Conservation (phyloP, 805 yeast genomes). For the Lachancea nothofagi region DNA sequence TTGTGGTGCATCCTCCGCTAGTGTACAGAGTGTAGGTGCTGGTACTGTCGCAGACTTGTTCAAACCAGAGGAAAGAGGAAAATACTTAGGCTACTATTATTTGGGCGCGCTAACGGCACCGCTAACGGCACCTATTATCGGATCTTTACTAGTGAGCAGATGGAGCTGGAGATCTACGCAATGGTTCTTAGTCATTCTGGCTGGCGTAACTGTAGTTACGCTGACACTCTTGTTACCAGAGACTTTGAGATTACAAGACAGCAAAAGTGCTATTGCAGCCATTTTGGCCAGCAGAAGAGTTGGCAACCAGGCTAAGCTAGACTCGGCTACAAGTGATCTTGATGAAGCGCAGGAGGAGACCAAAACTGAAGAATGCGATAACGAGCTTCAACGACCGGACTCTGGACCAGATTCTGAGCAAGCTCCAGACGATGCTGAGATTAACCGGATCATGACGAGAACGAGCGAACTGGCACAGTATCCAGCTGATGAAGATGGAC, state of each 20-base stretch:
- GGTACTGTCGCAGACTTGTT: slow-evolving; percentile 78
- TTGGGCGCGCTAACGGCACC: slow-evolving; percentile 82
- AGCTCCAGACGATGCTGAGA: slow-evolving; percentile 6
- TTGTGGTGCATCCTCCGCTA: slow-evolving; percentile 76
- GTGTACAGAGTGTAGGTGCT: slow-evolving; percentile 86
- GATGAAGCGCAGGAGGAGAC: slow-evolving; percentile 9
- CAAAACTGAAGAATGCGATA: slow-evolving; percentile 6
- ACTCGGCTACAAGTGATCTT: slow-evolving; percentile 3
- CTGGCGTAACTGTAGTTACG: slow-evolving; percentile 47
- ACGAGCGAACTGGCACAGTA: slow-evolving; percentile 17
- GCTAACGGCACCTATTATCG: slow-evolving; percentile 69
- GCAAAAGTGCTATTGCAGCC: slow-evolving; percentile 43
- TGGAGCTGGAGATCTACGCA: slow-evolving; percentile 91
- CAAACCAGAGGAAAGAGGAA: slow-evolving; percentile 62
- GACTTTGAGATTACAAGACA: slow-evolving; percentile 57
- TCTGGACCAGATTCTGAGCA: slow-evolving; percentile 8
- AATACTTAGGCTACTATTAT: slow-evolving; percentile 74
- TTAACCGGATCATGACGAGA: slow-evolving; percentile 20
- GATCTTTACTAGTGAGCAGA: slow-evolving; percentile 62
- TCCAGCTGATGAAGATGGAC: slow-evolving; percentile 18
- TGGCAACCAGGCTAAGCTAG: slow-evolving; percentile 8
- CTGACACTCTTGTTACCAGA: slow-evolving; percentile 65
- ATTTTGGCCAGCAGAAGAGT: slow-evolving; percentile 38
- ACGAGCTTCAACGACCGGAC: no score
- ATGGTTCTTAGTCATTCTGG: slow-evolving; percentile 70